Evolutionary conservation across 352 stramenopile species (phyloP).

Genomic region (Phytophthora pinifolia): DNA sequence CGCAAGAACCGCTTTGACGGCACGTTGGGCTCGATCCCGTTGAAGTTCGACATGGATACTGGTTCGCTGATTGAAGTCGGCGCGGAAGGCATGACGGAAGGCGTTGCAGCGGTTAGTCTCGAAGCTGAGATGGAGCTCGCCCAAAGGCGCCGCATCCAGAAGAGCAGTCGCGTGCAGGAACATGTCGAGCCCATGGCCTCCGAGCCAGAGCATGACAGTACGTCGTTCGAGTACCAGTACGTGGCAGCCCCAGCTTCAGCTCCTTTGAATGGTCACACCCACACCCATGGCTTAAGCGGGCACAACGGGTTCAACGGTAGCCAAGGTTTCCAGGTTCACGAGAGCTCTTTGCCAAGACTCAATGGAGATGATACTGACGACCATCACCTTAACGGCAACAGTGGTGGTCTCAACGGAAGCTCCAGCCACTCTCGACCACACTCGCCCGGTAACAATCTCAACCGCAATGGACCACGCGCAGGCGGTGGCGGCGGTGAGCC

Average conservation of each 20-base stretch:
- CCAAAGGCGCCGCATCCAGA: slow-evolving; percentile 55
- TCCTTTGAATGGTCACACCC: slow-evolving; percentile 11
- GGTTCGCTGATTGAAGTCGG: slow-evolving; percentile 69
- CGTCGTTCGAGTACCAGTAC: slow-evolving; percentile 24
- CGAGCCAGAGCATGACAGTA: slow-evolving; percentile 4
- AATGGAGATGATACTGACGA: slow-evolving; percentile 28
- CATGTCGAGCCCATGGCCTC: slow-evolving; percentile 6
- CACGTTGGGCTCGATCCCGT: slow-evolving; percentile 82
- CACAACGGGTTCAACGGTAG: slow-evolving; percentile 27
- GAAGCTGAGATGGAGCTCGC: slow-evolving; percentile 81
- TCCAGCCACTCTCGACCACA: slow-evolving; percentile 13
- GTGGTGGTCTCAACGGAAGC: slow-evolving; percentile 22
- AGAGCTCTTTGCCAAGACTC: slow-evolving; percentile 26
- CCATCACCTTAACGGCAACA: slow-evolving; percentile 17
- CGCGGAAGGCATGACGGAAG: slow-evolving; percentile 66
- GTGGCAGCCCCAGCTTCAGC: slow-evolving; percentile 23
- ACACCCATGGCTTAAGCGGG: slow-evolving; percentile 27
- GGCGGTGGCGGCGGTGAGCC: slow-evolving; percentile 44
- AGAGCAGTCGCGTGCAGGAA: slow-evolving; percentile 22
- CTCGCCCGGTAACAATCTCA: slow-evolving; percentile 11
- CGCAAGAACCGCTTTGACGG: slow-evolving; percentile 96
- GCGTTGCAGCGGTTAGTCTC: slow-evolving; percentile 65
- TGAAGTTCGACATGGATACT: slow-evolving; percentile 82
- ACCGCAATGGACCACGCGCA: slow-evolving; percentile 27
- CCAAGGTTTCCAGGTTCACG: slow-evolving; percentile 25